Base-by-base conservation (phyloP, 768 basidiomycete species). In the Phlegmacium glaucopus region DNA sequence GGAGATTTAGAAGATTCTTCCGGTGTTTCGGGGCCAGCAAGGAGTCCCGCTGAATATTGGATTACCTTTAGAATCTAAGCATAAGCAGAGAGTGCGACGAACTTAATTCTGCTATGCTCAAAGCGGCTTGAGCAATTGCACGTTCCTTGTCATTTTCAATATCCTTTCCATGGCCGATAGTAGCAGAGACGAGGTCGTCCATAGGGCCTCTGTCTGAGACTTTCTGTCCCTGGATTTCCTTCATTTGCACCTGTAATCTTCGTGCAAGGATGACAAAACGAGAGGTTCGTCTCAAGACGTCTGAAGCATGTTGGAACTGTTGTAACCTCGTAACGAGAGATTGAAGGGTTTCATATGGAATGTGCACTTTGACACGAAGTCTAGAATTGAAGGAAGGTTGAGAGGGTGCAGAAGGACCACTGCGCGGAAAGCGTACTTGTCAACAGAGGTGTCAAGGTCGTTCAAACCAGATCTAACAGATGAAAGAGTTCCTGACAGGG, bases 51-150 rank as follows among this genome's bases (percentile, higher is more conserved):
- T 85, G 40, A 15, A 47, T 25, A 15, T 11, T 27, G 34, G 37
- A 32, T 61, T 44, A 54, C 10, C 12, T n/a, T n/a, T 29, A 39
- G 43, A 29, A 9, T 9, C 2, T 34, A 22, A 38, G 25, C 22
- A 22, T 8, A 18, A 36, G 44, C n/a, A 47, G 6, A 27, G 16
- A 22, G 36, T n/a, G 27, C 11, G 30, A 70, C 85, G 56, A 51
- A 91, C 93, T 76, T 36, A 98, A 72, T 64, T 99, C 95, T 1
- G 94, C 91, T 8, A 98, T 83, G 32, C 83, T 94, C 57, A 97
- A 70, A n/a, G 94, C 95, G 2, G 95, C 94, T 65, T 94, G 94
- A 2, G 93, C 87, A 57, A 97, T 83, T 12, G 80, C 80, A 8
- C 95, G 76, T 59, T 96, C 94, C 63, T 83, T 85, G 54, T 91